phyloP scores from a whole-genome alignment of 1,139 yeast species.

The Diutina scorzettiae region DNA sequence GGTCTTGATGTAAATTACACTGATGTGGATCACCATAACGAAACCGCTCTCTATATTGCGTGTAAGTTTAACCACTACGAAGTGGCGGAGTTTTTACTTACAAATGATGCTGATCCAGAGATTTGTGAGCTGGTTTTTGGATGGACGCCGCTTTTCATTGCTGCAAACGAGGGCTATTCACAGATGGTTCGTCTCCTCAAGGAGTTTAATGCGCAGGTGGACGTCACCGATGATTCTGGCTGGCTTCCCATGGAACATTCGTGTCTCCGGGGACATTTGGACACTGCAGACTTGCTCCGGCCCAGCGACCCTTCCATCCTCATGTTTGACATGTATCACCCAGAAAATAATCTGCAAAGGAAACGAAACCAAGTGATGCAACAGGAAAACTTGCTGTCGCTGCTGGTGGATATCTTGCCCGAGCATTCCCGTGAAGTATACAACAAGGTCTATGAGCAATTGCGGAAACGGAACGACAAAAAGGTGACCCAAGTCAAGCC shows the following conservation, averaged over 20 bases:
- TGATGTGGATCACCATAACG: slow-evolving; percentile 49
- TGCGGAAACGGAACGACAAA: background rate
- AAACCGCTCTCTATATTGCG: slow-evolving; percentile 76
- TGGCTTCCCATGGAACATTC: slow-evolving; percentile 99
- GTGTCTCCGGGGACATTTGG: slow-evolving; percentile 75
- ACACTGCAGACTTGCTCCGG: slow-evolving; percentile 47
- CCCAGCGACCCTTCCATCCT: slow-evolving; percentile 29
- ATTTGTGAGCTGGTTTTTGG: slow-evolving; percentile 71
- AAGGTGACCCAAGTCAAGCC: slow-evolving; percentile 22
- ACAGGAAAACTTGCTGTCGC: background rate
- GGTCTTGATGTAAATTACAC: slow-evolving; percentile 56
- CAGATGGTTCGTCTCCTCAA: slow-evolving; percentile 48
- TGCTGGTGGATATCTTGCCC: slow-evolving; percentile 6
- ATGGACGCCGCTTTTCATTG: slow-evolving; percentile 90
- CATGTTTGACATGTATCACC: slow-evolving; percentile 28
- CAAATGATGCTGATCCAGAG: slow-evolving; percentile 59
- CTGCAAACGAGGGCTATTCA: slow-evolving; percentile 74
- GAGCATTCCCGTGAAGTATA: slow-evolving; percentile 1
- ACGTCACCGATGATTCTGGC: slow-evolving; percentile 69
- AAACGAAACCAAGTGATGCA: background rate
- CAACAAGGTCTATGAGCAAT: background rate
- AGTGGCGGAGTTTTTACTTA: slow-evolving; percentile 45
- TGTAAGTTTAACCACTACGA: slow-evolving; percentile 48
- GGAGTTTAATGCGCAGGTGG: slow-evolving; percentile 39
- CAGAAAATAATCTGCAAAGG: slow-evolving; percentile 19